Percentiles rank a stretch among this genome's conserved stretches.
phyloP scores from a whole-genome alignment of 805 yeast species.

The Yamadazyma sp. region DNA sequence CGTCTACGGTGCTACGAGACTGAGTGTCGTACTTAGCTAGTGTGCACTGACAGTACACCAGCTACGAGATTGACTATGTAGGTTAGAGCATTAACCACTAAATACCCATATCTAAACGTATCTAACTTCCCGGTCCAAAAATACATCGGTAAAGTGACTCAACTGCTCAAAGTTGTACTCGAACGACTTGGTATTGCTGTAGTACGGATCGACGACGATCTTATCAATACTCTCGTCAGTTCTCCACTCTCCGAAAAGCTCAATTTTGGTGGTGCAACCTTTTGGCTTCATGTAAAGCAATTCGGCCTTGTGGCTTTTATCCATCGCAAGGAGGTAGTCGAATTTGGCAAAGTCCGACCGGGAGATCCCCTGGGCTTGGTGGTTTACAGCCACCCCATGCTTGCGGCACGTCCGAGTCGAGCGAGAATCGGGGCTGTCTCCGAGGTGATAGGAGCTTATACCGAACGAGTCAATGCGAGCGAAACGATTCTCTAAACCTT shows the following conservation, averaged over 20 bases:
- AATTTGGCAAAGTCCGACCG: slow-evolving; percentile 52
- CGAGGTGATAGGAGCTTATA: slow-evolving; percentile 80
- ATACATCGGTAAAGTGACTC: slow-evolving; percentile 69
- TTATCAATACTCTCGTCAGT: slow-evolving; percentile 48
- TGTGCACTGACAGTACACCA: too few species aligned
- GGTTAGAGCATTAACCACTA: too few species aligned
- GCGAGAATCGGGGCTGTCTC: slow-evolving; percentile 79
- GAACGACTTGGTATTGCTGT: slow-evolving; percentile 84
- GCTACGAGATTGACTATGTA: too few species aligned
- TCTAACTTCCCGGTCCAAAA: slow-evolving; percentile 43
- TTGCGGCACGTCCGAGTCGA: slow-evolving; percentile 64
- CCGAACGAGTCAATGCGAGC: slow-evolving; percentile 80
- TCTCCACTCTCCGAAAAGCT: slow-evolving; percentile 81
- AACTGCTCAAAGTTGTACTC: slow-evolving; percentile 77
- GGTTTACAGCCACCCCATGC: slow-evolving; percentile 74
- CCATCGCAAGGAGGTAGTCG: slow-evolving; percentile 74
- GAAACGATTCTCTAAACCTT: slow-evolving; percentile 47
- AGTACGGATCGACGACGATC: slow-evolving; percentile 88
- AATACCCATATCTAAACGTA: slow-evolving; percentile 27
- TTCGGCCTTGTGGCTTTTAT: slow-evolving; percentile 55
- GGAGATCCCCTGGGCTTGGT: slow-evolving; percentile 68
- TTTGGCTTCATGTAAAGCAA: slow-evolving; percentile 55
- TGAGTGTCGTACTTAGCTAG: too few species aligned
- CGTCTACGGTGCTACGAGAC: too few species aligned
- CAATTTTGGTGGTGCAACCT: slow-evolving; percentile 48